Evolutionary conservation across 495 filamentous ascomycete species (phyloP).

Genomic region (Melanomma pulvis-pyrius): DNA sequence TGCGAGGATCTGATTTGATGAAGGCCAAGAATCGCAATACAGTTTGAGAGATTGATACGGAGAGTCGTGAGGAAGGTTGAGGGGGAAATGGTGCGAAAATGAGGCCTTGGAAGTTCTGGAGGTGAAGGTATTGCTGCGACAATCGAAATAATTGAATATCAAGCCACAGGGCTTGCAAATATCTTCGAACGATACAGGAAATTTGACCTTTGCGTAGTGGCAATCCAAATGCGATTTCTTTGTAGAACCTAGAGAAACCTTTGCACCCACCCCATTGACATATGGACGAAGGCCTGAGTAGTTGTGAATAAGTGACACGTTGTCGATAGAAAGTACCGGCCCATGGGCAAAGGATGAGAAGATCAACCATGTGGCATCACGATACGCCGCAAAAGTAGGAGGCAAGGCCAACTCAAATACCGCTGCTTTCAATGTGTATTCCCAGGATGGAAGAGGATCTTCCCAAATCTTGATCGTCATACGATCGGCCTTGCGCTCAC

Average conservation of each 20-base stretch:
- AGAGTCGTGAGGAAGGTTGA: conserved; percentile 38
- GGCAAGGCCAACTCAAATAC: conserved; percentile 54
- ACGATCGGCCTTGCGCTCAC: conserved; percentile 37
- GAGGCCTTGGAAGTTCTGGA: conserved; percentile 38
- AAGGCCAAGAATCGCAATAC: conserved; percentile 45
- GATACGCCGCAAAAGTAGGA: conserved; percentile 46
- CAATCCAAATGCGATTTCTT: conserved; percentile 46
- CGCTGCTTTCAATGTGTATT: conserved; percentile 38
- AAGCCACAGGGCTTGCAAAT: conserved; percentile 40
- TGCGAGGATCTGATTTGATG: conserved; percentile 60
- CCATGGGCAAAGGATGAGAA: conserved; percentile 34
- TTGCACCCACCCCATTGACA: conserved; percentile 3
- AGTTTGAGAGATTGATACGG: conserved; percentile 30
- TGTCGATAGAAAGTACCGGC: neutral
- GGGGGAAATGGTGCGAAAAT: conserved; percentile 41
- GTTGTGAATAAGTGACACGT: conserved; percentile 2
- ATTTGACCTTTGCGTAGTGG: conserved; percentile 42
- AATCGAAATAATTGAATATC: conserved; percentile 44
- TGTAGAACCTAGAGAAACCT: conserved; percentile 46
- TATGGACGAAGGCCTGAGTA: conserved; percentile 33
- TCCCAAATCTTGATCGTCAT: conserved; percentile 51
- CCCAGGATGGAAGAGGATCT: conserved; percentile 50
- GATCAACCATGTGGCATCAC: conserved; percentile 51
- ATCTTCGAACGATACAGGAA: conserved; percentile 41
- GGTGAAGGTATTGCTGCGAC: conserved; percentile 6